These are phyloP conservation scores for Suillus hirtellus DNA, from an alignment of 768 basidiomycete genomes.

Conservation along the genomic window DNA sequence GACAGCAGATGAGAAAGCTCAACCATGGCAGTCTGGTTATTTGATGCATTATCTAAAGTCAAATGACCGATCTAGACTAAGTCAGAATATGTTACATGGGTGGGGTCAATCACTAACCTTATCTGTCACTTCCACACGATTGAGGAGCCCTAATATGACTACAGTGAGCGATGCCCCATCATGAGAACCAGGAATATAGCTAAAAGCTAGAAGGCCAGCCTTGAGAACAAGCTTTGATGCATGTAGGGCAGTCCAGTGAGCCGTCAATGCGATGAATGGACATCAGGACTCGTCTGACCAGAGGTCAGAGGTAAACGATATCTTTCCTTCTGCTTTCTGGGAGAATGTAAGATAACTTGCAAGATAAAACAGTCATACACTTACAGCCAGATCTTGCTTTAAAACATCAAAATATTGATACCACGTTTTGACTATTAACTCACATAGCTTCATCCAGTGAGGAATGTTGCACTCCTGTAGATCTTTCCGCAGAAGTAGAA, in stretches of 20 bases:
- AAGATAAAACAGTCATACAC: neutral
- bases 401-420: conserved; percentile 5
- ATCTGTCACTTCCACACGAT: neutral
- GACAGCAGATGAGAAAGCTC: neutral
- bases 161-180: neutral
- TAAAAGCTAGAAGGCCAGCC: conserved; percentile 19
- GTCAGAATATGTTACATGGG: conserved; percentile 6
- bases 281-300: conserved; percentile 30
- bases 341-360: neutral
- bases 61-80: too few species aligned
- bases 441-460: conserved; percentile 8
- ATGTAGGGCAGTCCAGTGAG: conserved; percentile 25
- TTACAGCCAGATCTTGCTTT: conserved; percentile 1
- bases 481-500: conserved; percentile 5
- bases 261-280: conserved; percentile 35
- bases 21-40: too few species aligned
- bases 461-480: conserved; percentile 15
- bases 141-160: neutral
- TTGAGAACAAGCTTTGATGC: conserved; percentile 1
- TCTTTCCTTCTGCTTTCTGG: conserved; percentile 8
- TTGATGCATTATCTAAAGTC: too few species aligned
- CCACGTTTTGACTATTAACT: conserved; percentile 5
- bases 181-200: conserved; percentile 16
- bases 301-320: conserved; percentile 34
- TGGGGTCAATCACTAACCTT: conserved; percentile 3